These are phyloP conservation scores for Ambrosia hybrid DNA, from an alignment of 140 eudicot genomes.

Conservation along the genomic window DNA sequence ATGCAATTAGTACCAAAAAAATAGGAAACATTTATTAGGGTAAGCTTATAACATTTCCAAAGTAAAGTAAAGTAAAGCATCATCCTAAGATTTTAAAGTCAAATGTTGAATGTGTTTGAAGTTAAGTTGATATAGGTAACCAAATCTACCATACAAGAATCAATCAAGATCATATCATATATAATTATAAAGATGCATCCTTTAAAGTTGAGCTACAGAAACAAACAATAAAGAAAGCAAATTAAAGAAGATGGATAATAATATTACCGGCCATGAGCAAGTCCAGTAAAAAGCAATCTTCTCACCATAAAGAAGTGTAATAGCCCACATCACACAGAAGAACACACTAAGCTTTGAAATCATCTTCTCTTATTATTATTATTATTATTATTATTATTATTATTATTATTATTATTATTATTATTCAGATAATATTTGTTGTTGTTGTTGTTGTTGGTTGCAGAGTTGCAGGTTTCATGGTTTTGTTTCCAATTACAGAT, in stretches of 20 bases:
- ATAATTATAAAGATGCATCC: neutral
- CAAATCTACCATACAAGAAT: neutral
- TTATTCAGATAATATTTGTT: no score
- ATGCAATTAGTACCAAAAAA: neutral
- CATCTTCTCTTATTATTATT: constrained; percentile 25
- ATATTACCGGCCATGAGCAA: constrained; percentile 66
- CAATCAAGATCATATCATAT: constrained; percentile 8
- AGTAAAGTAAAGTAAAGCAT: neutral
- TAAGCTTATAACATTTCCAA: neutral
- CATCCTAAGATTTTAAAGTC: neutral
- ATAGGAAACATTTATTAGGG: neutral
- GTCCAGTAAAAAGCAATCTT: constrained; percentile 63
- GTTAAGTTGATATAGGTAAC: neutral
- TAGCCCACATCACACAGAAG: constrained; percentile 64
- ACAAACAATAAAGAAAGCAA: neutral
- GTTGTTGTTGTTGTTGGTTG: no score
- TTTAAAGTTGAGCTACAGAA: constrained; percentile 2
- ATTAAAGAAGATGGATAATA: constrained; percentile 19
- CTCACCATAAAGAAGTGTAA: constrained; percentile 73
- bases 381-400: neutral
- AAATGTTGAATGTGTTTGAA: neutral
- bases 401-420: no score
- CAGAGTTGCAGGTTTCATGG: no score
- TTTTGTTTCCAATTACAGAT: no score
- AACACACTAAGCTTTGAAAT: constrained; percentile 60